Base-by-base conservation (phyloP, 2,329 filamentous ascomycete genomes). In the Didymella pomorum region DNA sequence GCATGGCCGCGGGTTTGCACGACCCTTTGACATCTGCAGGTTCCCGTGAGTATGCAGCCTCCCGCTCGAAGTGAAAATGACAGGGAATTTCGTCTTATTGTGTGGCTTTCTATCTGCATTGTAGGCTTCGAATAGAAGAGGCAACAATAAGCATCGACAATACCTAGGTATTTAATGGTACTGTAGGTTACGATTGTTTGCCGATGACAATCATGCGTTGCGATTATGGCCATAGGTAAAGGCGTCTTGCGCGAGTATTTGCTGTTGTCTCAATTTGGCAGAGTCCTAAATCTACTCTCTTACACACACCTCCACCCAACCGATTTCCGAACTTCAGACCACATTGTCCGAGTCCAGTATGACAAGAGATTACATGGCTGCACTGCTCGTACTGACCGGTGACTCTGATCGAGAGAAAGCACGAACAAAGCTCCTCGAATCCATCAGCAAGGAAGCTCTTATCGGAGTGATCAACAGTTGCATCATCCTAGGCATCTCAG, bases 11-110 rank as follows among this genome's bases (percentile, higher is more conserved):
- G 11, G 5, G n/a, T 41, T 56, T 37, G 42, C 10, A 6, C 33
- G 26, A 45, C 53, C 47, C 33, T 50, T 56, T 51, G 53, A 26
- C 42, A 41, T 46, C 53, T 56, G 31, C 47, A 46, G 10, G 31
- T 42, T 41, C 25, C 53, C 53, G 47, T 51, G 31, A 18, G 31
- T 21, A 41, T 31, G 20, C 47, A 21, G 21, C 16, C 46, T 23
- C 31, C 16, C 41, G 42, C 35, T 45, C 11, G 26, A 31, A 42
- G 46, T 51, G 53, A 56, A 56, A 46, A 42, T 28, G 42, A 46
- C 46, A 45, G 8, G 41, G 25, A 56, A 5, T 21, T 56, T 50
- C 29, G 12, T 31, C 11, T 21, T 31, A 10, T 28, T 21, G 23
- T 20, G 4, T 12, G 33, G 5, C 33, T 16, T 4, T 8, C 9